These are phyloP conservation scores for Sanghuangporus baumii DNA, from an alignment of 1,284 basidiomycete species.

Conservation along the genomic window DNA sequence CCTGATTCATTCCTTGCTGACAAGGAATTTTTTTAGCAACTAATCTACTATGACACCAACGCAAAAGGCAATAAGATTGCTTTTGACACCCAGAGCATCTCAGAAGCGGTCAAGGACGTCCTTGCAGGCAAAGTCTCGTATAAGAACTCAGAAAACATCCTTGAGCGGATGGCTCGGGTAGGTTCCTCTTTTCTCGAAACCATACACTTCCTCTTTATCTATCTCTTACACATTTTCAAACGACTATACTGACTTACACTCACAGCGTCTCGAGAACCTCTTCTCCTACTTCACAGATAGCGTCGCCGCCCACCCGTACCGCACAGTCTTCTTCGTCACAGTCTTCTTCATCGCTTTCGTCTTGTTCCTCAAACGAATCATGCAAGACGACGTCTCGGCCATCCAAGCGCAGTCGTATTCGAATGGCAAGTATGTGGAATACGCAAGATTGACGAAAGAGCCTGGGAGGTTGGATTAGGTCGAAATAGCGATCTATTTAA, in stretches of 20 bases:
- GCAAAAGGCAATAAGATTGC: constrained; percentile 44
- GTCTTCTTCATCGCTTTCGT: constrained; percentile 7
- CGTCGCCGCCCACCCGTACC: constrained; percentile 17
- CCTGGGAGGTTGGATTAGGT: not conserved
- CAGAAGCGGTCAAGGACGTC: constrained; percentile 67
- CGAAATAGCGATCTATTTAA: not conserved
- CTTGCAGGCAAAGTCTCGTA: constrained; percentile 48
- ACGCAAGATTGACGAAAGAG: constrained; percentile 5
- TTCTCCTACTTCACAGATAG: constrained; percentile 6
- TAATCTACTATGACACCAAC: constrained; percentile 66
- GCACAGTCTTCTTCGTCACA: constrained; percentile 14
- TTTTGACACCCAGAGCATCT: constrained; percentile 53
- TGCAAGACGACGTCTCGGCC: constrained; percentile 1
- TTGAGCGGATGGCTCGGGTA: constrained; percentile 66
- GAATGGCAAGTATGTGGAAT: not conserved
- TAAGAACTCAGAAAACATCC: constrained; percentile 63
- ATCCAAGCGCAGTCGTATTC: not conserved
- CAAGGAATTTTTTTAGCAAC: constrained; percentile 35
- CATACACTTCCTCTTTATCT: not conserved
- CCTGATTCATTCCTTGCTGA: not conserved
- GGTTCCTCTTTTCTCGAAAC: constrained; percentile 21
- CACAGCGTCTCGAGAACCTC: constrained; percentile 10
- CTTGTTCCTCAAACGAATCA: constrained; percentile 4
- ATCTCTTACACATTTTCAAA: not conserved
- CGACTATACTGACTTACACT: not conserved